phyloP scores from a whole-genome alignment of 148 eudicot genomes.

The Chenopodium berlandieri region DNA sequence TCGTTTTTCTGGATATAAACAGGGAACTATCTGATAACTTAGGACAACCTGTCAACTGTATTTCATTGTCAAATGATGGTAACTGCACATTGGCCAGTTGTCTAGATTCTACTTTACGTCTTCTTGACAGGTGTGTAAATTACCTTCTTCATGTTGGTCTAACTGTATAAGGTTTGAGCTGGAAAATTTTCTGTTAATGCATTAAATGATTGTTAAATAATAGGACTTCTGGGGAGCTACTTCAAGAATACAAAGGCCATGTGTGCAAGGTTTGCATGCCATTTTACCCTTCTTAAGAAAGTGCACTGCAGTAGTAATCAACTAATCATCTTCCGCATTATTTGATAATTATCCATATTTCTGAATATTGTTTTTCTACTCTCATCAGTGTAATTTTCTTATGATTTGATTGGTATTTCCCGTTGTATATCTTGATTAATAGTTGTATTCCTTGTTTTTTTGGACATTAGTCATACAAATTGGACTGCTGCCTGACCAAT shows the following conservation, averaged over 20 bases:
- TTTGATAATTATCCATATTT: neutral
- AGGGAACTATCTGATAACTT: conserved; percentile 87
- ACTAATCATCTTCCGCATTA: neutral
- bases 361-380: neutral
- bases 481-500: conserved; percentile 96
- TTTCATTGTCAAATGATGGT: conserved; percentile 84
- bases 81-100: conserved; percentile 91
- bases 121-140: conserved; percentile 65
- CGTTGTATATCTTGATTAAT: neutral
- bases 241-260: conserved; percentile 96
- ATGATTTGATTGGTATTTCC: neutral
- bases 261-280: conserved; percentile 71
- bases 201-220: conserved; percentile 12
- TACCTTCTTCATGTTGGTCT: conserved; percentile 8
- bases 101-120: conserved; percentile 88
- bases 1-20: conserved; percentile 5
- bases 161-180: neutral
- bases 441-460: conserved; percentile 8
- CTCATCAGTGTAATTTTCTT: neutral
- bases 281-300: neutral
- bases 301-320: neutral
- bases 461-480: conserved; percentile 68
- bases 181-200: neutral
- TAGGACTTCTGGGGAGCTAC: conserved; percentile 79
- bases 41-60: conserved; percentile 94